Evolutionary conservation across 257 asterid genomes (phyloP).

Genomic region (Solanum ahanhuiri): DNA sequence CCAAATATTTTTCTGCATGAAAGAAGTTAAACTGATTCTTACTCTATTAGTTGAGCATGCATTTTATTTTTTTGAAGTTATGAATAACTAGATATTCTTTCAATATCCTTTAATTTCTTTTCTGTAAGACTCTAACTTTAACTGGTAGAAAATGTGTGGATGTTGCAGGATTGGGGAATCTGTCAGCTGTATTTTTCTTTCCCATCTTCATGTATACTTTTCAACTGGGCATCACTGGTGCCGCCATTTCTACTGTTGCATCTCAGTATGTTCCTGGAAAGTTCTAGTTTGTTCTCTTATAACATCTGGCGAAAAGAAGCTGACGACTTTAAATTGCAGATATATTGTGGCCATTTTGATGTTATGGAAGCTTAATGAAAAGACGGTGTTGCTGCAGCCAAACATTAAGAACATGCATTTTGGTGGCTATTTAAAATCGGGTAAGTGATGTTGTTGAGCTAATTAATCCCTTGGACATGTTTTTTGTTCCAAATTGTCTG

Average conservation of each 20-base stretch:
- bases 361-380: conserved; percentile 29
- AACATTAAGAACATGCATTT: conserved; percentile 19
- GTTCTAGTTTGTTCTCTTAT: background rate
- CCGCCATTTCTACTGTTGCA: conserved; percentile 34
- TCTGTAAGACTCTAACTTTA: background rate
- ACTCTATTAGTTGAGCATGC: background rate
- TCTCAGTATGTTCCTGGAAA: conserved; percentile 28
- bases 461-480: background rate
- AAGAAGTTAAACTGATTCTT: background rate
- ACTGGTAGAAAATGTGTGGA: background rate
- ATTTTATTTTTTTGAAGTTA: background rate
- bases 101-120: background rate
- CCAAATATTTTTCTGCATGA: background rate
- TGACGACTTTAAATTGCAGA: conserved; percentile 8
- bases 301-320: background rate
- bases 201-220: conserved; percentile 25
- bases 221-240: conserved; percentile 30
- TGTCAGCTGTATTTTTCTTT: conserved; percentile 28
- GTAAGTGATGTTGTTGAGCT: conserved; percentile 8
- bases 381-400: conserved; percentile 21
- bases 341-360: conserved; percentile 33
- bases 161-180: conserved; percentile 29
- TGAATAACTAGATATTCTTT: background rate
- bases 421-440: conserved; percentile 29
- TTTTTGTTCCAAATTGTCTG: background rate